Conservation (phyloP, 1,284 basidiomycete genomes). For the Paramarasmius palmivorus region DNA sequence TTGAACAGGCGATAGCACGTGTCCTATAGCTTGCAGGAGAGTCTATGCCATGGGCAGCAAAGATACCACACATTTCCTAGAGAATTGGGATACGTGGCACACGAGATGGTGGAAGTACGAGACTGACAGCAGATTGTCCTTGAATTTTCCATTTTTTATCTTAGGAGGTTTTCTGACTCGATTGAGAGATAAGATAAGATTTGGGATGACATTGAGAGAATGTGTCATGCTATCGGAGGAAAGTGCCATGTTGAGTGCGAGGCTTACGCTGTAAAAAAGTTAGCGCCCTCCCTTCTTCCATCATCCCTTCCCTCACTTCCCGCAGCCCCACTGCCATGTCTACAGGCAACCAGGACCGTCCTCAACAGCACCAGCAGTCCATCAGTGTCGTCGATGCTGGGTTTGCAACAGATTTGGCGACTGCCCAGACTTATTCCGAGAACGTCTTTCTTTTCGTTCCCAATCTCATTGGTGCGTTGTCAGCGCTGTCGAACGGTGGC, state of each 20-base stretch:
- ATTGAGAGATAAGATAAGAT: slow-evolving; percentile 5
- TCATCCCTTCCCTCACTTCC: not conserved
- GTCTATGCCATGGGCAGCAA: slow-evolving; percentile 79
- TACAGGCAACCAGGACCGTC: slow-evolving; percentile 32
- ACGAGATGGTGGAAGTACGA: not conserved
- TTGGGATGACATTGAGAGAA: not conserved
- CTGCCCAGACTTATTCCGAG: slow-evolving; percentile 81
- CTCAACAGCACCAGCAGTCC: slow-evolving; percentile 39
- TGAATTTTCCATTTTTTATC: slow-evolving; percentile 7
- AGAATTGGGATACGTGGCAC: not conserved
- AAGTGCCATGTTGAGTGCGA: not conserved
- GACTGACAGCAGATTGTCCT: not conserved
- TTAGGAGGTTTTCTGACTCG: slow-evolving; percentile 24
- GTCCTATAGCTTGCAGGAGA: slow-evolving; percentile 70
- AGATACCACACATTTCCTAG: slow-evolving; percentile 82
- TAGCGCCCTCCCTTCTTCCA: not conserved
- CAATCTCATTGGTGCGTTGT: slow-evolving; percentile 84
- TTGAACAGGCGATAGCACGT: slow-evolving; percentile 82
- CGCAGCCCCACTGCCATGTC: not conserved
- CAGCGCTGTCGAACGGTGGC: slow-evolving; percentile 1
- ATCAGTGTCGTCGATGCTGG: slow-evolving; percentile 77
- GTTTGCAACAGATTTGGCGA: slow-evolving; percentile 80
- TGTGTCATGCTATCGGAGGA: not conserved
- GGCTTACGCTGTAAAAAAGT: no score
- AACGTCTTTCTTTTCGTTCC: slow-evolving; percentile 97